A percentile compares a stretch with the other conserved stretches of the same genome.
phyloP scores from a whole-genome alignment of 495 filamentous ascomycete species.

The Penicillium canariense region DNA sequence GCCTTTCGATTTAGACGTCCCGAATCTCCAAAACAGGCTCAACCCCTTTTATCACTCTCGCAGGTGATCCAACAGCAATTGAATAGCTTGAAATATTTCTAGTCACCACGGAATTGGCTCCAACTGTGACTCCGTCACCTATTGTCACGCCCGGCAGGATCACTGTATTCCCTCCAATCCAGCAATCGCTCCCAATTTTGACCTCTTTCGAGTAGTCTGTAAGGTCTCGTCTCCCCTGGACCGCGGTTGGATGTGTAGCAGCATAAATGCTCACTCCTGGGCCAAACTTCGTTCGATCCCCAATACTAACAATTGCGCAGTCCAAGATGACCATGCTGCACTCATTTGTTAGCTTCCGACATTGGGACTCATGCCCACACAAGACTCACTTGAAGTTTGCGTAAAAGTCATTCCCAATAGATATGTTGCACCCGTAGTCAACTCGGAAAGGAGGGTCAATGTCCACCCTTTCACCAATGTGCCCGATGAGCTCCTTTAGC shows the following conservation, averaged over 20 bases:
- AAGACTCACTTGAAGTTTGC: constrained; percentile 46
- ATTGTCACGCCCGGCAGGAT: constrained; percentile 69
- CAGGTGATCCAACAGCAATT: constrained; percentile 45
- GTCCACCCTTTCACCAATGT: constrained; percentile 47
- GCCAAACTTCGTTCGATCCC: constrained; percentile 71
- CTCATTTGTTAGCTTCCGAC: neutral
- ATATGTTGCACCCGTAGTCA: constrained; percentile 54
- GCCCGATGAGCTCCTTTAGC: no score
- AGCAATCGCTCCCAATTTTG: constrained; percentile 77
- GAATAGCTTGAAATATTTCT: constrained; percentile 44
- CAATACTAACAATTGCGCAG: constrained; percentile 70
- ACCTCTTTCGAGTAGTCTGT: constrained; percentile 74
- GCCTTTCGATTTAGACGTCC: no score
- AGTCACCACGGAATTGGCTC: constrained; percentile 47
- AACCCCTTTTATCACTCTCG: no score
- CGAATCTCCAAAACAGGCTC: no score
- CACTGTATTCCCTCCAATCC: constrained; percentile 73
- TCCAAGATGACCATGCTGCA: constrained; percentile 62
- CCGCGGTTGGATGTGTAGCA: constrained; percentile 65
- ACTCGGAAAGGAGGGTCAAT: constrained; percentile 48
- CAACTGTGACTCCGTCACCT: constrained; percentile 45
- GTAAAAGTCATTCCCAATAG: constrained; percentile 47
- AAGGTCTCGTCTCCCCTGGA: constrained; percentile 67
- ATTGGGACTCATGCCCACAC: neutral
- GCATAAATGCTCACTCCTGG: constrained; percentile 67